phyloP scores from a whole-genome alignment of 768 basidiomycete species.

The Podaxis sp. region DNA sequence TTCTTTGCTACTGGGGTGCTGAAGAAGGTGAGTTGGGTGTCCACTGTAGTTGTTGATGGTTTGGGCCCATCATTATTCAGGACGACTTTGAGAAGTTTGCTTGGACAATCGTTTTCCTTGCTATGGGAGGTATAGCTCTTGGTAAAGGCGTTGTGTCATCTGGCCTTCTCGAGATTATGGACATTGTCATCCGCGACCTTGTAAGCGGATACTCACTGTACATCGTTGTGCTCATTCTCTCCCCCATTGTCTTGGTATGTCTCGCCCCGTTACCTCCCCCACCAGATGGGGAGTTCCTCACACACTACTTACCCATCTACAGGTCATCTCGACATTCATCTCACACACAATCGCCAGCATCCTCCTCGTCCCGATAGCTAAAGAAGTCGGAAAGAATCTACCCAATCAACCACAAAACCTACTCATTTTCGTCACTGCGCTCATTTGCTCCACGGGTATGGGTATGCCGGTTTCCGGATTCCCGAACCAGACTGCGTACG shows the following conservation, averaged over 20 bases:
- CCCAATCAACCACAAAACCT: conserved; percentile 68
- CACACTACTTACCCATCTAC: conserved; percentile 26
- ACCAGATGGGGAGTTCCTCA: neutral
- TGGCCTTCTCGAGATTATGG: conserved; percentile 80
- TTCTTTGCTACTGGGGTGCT: conserved; percentile 94
- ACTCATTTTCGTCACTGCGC: conserved; percentile 88
- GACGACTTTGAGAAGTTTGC: conserved; percentile 94
- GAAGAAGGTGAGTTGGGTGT: conserved; percentile 71
- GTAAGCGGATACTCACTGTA: conserved; percentile 64
- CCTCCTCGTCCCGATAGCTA: conserved; percentile 93
- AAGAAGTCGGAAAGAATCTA: conserved; percentile 80
- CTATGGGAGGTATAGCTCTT: conserved; percentile 97
- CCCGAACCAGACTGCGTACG: conserved; percentile 95
- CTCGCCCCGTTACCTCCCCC: conserved; percentile 8
- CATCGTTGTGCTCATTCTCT: conserved; percentile 66
- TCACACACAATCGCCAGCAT: conserved; percentile 97
- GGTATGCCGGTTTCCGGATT: conserved; percentile 99
- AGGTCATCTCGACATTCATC: conserved; percentile 92
- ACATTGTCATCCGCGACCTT: conserved; percentile 50
- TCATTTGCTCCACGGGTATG: conserved; percentile 96
- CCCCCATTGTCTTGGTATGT: conserved; percentile 65
- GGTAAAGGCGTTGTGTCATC: conserved; percentile 91
- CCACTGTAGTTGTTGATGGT: neutral
- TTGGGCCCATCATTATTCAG: conserved; percentile 29
- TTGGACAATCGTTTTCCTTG: conserved; percentile 93